Evolutionary conservation across 495 filamentous ascomycete genomes (phyloP).

Genomic region (Hypoxylon perforatum): DNA sequence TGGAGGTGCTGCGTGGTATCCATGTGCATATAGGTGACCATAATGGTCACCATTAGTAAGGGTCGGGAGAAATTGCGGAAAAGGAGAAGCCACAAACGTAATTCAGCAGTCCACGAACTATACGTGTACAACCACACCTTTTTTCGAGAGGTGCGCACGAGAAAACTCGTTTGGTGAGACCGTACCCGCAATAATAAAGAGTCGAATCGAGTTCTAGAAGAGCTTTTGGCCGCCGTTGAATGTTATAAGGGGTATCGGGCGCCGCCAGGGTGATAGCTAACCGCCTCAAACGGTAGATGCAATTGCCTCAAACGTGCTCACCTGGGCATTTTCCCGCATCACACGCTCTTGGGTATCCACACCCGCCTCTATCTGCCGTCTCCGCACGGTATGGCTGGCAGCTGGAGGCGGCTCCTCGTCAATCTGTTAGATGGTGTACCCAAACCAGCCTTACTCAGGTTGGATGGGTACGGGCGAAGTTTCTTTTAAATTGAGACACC

Average conservation of each 20-base stretch:
- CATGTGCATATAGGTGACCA: too few species aligned
- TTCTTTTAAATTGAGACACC: conserved; percentile 12
- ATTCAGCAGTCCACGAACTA: not conserved
- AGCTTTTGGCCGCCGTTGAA: not conserved
- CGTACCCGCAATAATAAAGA: too few species aligned
- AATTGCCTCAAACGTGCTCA: conserved; percentile 10
- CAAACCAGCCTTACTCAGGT: too few species aligned
- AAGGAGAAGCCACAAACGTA: not conserved
- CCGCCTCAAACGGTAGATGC: not conserved
- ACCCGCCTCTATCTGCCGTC: not conserved
- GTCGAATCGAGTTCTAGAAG: not conserved
- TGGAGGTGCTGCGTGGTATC: not conserved
- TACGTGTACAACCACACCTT: not conserved
- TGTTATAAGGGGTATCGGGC: not conserved
- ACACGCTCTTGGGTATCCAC: not conserved
- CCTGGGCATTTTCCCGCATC: not conserved
- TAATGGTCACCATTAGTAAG: too few species aligned
- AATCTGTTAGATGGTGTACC: too few species aligned
- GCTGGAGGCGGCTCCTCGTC: not conserved
- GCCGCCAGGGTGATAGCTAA: not conserved
- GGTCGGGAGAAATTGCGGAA: not conserved
- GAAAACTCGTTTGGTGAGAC: not conserved
- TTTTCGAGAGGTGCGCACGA: not conserved
- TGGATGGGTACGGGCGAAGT: not conserved
- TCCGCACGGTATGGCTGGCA: not conserved